phyloP scores from a whole-genome alignment of 345 rosid species.

The Citrus sp. region DNA sequence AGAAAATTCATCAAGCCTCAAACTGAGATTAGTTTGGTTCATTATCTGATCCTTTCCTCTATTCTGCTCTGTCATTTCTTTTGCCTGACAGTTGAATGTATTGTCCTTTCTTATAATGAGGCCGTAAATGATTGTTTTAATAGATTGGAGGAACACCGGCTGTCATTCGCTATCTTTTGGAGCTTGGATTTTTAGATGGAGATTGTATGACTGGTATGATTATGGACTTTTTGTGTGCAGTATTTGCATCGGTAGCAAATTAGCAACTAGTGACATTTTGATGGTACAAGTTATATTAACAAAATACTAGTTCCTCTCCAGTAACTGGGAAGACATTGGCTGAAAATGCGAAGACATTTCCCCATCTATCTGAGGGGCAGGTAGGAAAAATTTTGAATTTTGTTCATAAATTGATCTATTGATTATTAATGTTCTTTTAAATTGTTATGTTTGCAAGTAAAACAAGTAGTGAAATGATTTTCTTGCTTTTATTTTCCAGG shows the following conservation, averaged over 20 bases:
- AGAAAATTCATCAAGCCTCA: constrained; percentile 1
- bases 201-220: constrained; percentile 75
- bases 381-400: constrained; percentile 26
- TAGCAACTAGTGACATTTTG: constrained; percentile 1
- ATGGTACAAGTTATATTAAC: not conserved
- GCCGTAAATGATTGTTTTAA: constrained; percentile 1
- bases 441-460: not conserved
- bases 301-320: constrained; percentile 25
- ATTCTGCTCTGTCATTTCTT: not conserved
- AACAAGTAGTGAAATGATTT: not conserved
- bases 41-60: not conserved
- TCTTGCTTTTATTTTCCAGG: constrained; percentile 38
- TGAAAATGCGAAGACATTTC: constrained; percentile 66
- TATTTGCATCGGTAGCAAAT: not conserved
- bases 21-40: not conserved
- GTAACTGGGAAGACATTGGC: constrained; percentile 95
- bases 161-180: constrained; percentile 63
- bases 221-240: constrained; percentile 3
- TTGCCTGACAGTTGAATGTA: not conserved
- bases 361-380: constrained; percentile 76
- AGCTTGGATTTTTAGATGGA: constrained; percentile 58
- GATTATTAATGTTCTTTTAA: not conserved
- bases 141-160: constrained; percentile 87
- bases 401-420: not conserved
- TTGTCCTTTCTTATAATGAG: not conserved